phyloP scores from a whole-genome alignment of 768 basidiomycete species.

The Xerocomellus amylosporus region DNA sequence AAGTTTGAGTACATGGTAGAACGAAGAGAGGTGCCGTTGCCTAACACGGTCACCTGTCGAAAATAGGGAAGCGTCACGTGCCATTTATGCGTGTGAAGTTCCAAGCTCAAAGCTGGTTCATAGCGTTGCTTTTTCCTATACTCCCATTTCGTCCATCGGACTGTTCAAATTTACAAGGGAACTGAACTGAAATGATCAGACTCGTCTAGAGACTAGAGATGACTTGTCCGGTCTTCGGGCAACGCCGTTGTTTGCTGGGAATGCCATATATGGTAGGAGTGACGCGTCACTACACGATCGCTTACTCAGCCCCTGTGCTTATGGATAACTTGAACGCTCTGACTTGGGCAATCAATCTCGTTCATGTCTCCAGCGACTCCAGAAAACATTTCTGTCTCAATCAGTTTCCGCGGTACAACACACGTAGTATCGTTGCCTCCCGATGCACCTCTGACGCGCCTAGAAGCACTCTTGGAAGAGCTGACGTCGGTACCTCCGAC shows the following conservation, averaged over 20 bases:
- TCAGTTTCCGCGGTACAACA: slow-evolving; percentile 49
- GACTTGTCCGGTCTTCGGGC: too few species aligned
- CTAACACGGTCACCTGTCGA: too few species aligned
- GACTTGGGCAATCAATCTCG: background rate
- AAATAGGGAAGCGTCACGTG: too few species aligned
- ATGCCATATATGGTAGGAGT: background rate
- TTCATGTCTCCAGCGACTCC: slow-evolving; percentile 13
- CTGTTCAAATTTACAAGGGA: too few species aligned
- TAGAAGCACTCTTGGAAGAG: slow-evolving; percentile 55
- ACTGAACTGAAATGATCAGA: too few species aligned
- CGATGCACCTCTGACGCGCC: slow-evolving; percentile 47
- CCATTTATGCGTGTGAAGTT: too few species aligned
- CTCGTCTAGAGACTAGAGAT: too few species aligned
- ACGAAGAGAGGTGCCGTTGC: too few species aligned
- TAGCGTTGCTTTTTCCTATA: too few species aligned
- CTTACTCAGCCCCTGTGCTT: slow-evolving; percentile 18
- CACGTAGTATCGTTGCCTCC: slow-evolving; percentile 49
- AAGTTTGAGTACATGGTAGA: background rate
- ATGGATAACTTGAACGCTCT: too few species aligned
- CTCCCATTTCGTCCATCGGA: too few species aligned
- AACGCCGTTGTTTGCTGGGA: background rate
- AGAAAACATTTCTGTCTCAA: slow-evolving; percentile 16
- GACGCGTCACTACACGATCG: background rate
- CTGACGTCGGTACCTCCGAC: slow-evolving; percentile 63
- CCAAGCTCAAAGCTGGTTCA: too few species aligned